Conservation (phyloP, 345 rosid species). For the Raphanus raphanistrum region DNA sequence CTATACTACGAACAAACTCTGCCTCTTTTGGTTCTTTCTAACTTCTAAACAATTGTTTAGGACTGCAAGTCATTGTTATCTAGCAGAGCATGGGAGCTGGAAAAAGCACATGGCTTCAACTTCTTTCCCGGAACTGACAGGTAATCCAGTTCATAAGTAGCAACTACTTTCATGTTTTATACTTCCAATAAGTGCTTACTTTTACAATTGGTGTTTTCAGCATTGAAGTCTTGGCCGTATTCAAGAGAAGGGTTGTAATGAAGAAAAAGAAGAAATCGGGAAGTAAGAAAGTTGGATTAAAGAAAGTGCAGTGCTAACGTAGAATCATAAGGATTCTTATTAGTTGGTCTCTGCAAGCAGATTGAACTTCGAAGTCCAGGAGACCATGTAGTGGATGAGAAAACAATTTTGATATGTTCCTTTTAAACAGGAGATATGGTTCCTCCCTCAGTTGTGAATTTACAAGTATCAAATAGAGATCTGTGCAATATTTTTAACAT, state of each 20-base stretch:
- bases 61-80: constrained; percentile 76
- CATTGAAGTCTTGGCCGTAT: constrained; percentile 77
- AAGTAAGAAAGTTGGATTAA: constrained; percentile 54
- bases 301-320: constrained; percentile 39
- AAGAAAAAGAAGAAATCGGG: constrained; percentile 66
- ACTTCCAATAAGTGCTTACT: not conserved
- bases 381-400: constrained; percentile 17
- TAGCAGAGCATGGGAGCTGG: constrained; percentile 69
- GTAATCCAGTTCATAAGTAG: constrained; percentile 39
- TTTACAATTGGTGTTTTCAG: constrained; percentile 43
- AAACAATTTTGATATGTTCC: constrained; percentile 34
- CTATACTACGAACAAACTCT: not conserved
- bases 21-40: constrained; percentile 2
- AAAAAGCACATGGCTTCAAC: constrained; percentile 86
- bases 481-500: constrained; percentile 13
- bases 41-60: constrained; percentile 42
- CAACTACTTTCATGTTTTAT: not conserved
- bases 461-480: constrained; percentile 15
- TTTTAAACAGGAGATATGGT: constrained; percentile 7
- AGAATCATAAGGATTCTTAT: not conserved
- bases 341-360: constrained; percentile 19
- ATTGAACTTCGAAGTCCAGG: constrained; percentile 15
- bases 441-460: constrained; percentile 10
- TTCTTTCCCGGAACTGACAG: constrained; percentile 96
- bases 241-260: constrained; percentile 54